Evolutionary conservation across 805 yeast species (phyloP).

Genomic region (Yueomyces sp.): DNA sequence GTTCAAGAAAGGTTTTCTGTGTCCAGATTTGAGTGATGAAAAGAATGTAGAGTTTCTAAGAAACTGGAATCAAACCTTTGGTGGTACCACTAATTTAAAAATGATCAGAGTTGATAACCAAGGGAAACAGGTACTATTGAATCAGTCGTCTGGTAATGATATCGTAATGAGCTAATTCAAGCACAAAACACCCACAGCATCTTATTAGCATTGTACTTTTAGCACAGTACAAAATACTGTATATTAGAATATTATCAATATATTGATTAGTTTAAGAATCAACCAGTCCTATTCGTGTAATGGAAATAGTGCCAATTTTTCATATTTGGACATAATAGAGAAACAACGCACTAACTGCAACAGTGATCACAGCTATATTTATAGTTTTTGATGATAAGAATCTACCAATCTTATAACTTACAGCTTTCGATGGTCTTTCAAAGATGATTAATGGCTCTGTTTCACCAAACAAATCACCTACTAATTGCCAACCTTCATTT

Average conservation of each 20-base stretch:
- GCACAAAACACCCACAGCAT: not conserved
- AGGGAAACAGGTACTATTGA: constrained; percentile 18
- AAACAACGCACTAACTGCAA: too few species aligned
- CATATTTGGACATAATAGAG: too few species aligned
- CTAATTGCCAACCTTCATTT: constrained; percentile 14
- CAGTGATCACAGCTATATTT: too few species aligned
- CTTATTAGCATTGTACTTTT: too few species aligned
- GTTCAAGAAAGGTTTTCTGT: constrained; percentile 51
- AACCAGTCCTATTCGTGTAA: too few species aligned
- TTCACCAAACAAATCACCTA: constrained; percentile 14
- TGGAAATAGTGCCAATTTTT: too few species aligned
- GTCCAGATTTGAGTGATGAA: constrained; percentile 59
- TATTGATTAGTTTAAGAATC: not conserved
- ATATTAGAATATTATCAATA: not conserved
- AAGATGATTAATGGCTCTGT: constrained; percentile 10
- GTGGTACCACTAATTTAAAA: constrained; percentile 56
- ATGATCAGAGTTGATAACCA: constrained; percentile 25
- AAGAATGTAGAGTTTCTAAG: constrained; percentile 46
- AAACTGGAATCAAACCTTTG: constrained; percentile 73
- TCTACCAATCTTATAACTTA: too few species aligned
- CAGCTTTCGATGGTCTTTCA: constrained; percentile 4
- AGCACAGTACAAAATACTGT: not conserved
- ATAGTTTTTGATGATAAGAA: too few species aligned
- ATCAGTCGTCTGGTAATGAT: constrained; percentile 4
- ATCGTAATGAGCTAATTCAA: constrained; percentile 11